Evolutionary conservation across 208 protist genomes (phyloP), one percentile per base, ranked within the genome.

Genomic region (Trypanosoma lewisi): DNA sequence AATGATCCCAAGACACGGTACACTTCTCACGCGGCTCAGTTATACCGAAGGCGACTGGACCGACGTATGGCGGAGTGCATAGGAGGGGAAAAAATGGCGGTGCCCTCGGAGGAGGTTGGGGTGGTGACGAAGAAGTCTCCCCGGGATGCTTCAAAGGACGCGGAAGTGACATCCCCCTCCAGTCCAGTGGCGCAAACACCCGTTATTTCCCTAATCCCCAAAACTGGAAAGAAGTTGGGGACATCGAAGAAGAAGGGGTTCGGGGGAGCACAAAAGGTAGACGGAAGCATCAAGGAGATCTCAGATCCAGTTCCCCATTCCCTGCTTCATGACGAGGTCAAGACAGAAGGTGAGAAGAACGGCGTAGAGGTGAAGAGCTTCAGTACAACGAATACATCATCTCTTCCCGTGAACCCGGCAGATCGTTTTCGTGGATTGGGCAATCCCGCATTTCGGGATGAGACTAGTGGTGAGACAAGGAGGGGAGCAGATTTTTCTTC

Each of bases 1-100:
- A 77, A 69, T 37, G 82, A 93, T 70, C 52, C 70, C 21, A 86
- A 84, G 69, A 81, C 70, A 17, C 83, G 84, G 59, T 96, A 96
- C 74, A 78, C 19, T 33, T 78, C 75, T 17, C 55, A 60, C 7
- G 67, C 78, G 11, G 83, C 85, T 25, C 67, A 78, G 51, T 28
- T 86, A 59, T 96, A 95, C 80, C 79, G 81, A 55, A 64, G 67
- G 39, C 70, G 83, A 19, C 61, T 97, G 21, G 89, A 95, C 67
- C 77, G 80, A 47, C 74, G 69, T 23, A 82, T 90, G 30, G 57
- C 70, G n/a, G 70, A 79, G 47, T 81, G 78, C 31, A 69, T 83
- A 16, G 28, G 64, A 0, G 47, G 33, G 16, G 50, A 39, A 1
- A 8, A 3, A 12, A 17, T 17, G 9, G 52, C 39, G 34, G 17